These are phyloP conservation scores for Omphalea diandra DNA, from an alignment of 441 rosid genomes.

Conservation along the genomic window DNA sequence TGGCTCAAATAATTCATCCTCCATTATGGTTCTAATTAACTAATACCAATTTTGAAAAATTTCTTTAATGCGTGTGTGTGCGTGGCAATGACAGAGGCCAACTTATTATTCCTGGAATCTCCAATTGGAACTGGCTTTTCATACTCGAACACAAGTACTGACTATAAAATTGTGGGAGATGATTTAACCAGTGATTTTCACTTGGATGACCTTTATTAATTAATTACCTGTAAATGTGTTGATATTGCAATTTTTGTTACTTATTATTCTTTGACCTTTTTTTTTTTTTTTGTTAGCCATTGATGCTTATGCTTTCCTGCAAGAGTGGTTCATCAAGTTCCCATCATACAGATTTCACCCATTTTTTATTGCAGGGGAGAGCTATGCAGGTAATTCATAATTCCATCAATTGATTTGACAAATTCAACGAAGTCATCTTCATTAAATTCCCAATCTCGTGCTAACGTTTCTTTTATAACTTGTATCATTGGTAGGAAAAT, in stretches of 20 bases:
- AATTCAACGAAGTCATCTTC: background rate
- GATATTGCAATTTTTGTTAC: too few species aligned
- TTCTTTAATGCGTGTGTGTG: conserved; percentile 14
- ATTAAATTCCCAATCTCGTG: background rate
- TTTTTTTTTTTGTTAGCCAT: conserved; percentile 59
- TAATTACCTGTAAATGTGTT: too few species aligned
- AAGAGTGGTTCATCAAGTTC: conserved; percentile 70
- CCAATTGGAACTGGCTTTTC: conserved; percentile 93
- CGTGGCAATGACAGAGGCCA: conserved; percentile 65
- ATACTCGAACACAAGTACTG: conserved; percentile 69
- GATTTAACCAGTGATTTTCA: conserved; percentile 80
- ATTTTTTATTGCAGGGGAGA: conserved; percentile 94
- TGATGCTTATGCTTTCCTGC: conserved; percentile 79
- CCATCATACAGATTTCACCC: conserved; percentile 55
- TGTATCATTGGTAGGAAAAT: conserved; percentile 65
- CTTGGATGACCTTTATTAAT: too few species aligned
- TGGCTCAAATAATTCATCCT: too few species aligned
- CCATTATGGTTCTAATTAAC: too few species aligned
- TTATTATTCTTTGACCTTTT: too few species aligned
- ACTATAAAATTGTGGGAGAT: conserved; percentile 67
- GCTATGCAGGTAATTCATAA: conserved; percentile 82
- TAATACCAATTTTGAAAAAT: too few species aligned
- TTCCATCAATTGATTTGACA: background rate
- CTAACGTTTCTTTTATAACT: background rate
- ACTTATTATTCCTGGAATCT: conserved; percentile 83